Conservation (phyloP, 139 green algal genomes). For the Klebsormidium nitens region DNA sequence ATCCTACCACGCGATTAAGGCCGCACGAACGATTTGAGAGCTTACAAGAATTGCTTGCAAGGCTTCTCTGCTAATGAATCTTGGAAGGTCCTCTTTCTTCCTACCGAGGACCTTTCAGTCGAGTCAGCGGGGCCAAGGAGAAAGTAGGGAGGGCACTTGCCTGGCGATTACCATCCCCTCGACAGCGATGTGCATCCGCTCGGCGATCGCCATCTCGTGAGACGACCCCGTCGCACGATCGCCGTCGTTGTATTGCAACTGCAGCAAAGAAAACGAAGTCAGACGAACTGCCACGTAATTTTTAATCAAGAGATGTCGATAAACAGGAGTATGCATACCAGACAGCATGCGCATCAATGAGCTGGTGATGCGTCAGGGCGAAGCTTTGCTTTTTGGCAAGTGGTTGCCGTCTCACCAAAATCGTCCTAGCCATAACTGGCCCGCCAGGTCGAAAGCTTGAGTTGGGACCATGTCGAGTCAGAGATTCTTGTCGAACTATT, state of each 20-base stretch:
- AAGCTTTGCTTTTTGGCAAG: too few species aligned
- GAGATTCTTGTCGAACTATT: not conserved
- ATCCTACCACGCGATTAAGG: too few species aligned
- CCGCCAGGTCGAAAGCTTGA: not conserved
- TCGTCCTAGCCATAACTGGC: not conserved
- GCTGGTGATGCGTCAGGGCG: too few species aligned
- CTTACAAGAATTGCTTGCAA: too few species aligned
- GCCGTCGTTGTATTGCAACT: constrained; percentile 92
- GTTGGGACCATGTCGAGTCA: not conserved
- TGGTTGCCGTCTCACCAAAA: too few species aligned
- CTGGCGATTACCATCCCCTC: constrained; percentile 86
- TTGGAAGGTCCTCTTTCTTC: constrained; percentile 21
- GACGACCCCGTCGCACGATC: constrained; percentile 71
- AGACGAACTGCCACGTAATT: not conserved
- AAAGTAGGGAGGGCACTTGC: constrained; percentile 79
- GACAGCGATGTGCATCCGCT: constrained; percentile 71
- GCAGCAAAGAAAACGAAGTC: constrained; percentile 30
- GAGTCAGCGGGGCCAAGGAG: too few species aligned
- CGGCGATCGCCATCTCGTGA: constrained; percentile 80
- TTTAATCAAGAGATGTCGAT: too few species aligned
- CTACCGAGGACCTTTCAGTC: too few species aligned
- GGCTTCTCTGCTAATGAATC: too few species aligned
- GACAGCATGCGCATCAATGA: too few species aligned
- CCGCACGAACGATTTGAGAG: too few species aligned
- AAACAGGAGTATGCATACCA: too few species aligned